Conservation (phyloP, 345 rosid species). For the Draba incana region DNA sequence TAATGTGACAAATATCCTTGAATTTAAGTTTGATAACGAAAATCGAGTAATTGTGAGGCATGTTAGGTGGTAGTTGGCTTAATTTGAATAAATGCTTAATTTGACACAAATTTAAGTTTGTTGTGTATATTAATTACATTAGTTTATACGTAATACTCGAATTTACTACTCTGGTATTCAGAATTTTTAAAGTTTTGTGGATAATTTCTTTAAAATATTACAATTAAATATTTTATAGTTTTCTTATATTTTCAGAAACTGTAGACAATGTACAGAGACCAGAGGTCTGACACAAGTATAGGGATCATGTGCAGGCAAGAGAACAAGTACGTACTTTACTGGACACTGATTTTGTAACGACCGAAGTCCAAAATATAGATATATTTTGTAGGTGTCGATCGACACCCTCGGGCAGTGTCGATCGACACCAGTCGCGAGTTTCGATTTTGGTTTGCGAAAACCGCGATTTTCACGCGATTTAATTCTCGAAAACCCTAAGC, state of each 20-base stretch:
- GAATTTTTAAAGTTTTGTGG: background rate
- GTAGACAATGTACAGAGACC: background rate
- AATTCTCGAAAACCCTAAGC: too few relatives aligned
- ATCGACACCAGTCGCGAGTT: too few relatives aligned
- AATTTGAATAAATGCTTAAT: background rate
- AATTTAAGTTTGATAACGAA: slow-evolving; percentile 6
- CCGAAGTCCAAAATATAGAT: too few relatives aligned
- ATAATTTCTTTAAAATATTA: background rate
- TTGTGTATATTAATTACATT: background rate
- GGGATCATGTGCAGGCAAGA: slow-evolving; percentile 31
- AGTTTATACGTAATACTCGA: background rate
- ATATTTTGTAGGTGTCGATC: too few relatives aligned
- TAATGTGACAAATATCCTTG: background rate
- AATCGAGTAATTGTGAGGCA: background rate
- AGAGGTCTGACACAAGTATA: slow-evolving; percentile 25
- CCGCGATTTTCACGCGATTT: too few relatives aligned
- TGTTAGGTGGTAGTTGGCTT: slow-evolving; percentile 14
- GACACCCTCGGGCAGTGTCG: too few relatives aligned
- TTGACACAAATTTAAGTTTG: background rate
- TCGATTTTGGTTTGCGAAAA: too few relatives aligned
- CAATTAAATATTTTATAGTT: background rate
- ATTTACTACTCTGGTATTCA: slow-evolving; percentile 1
- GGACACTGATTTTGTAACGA: too few relatives aligned
- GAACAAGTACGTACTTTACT: slow-evolving; percentile 1
- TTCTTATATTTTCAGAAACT: background rate